A percentile compares a stretch with the other conserved stretches of the same genome.
These are phyloP conservation scores for Fusarium xylarioides DNA, from an alignment of 2,329 filamentous ascomycete genomes.

Conservation along the genomic window DNA sequence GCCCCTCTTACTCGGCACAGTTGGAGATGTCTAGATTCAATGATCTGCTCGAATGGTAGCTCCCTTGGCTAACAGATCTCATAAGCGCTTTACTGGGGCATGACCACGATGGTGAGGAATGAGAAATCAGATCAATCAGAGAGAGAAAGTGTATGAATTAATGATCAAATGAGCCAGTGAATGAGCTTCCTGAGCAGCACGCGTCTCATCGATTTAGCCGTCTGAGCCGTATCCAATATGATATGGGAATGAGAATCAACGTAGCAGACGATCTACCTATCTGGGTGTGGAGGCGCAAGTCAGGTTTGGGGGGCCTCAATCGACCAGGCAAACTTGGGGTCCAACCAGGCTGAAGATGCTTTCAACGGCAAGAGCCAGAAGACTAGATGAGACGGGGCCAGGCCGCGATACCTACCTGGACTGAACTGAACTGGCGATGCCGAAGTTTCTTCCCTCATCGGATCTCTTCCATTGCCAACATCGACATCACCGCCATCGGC, in stretches of 20 bases:
- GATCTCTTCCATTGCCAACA: slow-evolving; percentile 9
- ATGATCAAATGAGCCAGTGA: slow-evolving; percentile 23
- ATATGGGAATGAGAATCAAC: slow-evolving; percentile 26
- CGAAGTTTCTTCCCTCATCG: slow-evolving; percentile 13
- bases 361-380: neutral
- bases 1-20: slow-evolving; percentile 11
- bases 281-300: slow-evolving; percentile 43
- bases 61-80: neutral
- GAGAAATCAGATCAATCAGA: slow-evolving; percentile 16
- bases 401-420: neutral
- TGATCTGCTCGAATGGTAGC: slow-evolving; percentile 16
- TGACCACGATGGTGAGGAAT: slow-evolving; percentile 9
- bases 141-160: slow-evolving; percentile 1
- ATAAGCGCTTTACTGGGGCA: slow-evolving; percentile 9
- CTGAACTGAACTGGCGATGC: neutral
- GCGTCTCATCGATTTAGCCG: slow-evolving; percentile 26
- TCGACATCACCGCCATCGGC: slow-evolving; percentile 21
- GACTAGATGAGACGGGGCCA: neutral
- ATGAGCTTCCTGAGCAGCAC: slow-evolving; percentile 16
- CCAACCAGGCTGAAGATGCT: slow-evolving; percentile 28
- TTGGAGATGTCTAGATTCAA: slow-evolving; percentile 21
- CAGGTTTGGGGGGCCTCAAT: slow-evolving; percentile 43
- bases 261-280: slow-evolving; percentile 29
- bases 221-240: slow-evolving; percentile 18
- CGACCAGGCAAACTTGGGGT: slow-evolving; percentile 32